A percentile compares a stretch with the other conserved stretches of the same genome.
Evolutionary conservation across 768 basidiomycete species (phyloP).

Genomic region (Amanita inopinata): DNA sequence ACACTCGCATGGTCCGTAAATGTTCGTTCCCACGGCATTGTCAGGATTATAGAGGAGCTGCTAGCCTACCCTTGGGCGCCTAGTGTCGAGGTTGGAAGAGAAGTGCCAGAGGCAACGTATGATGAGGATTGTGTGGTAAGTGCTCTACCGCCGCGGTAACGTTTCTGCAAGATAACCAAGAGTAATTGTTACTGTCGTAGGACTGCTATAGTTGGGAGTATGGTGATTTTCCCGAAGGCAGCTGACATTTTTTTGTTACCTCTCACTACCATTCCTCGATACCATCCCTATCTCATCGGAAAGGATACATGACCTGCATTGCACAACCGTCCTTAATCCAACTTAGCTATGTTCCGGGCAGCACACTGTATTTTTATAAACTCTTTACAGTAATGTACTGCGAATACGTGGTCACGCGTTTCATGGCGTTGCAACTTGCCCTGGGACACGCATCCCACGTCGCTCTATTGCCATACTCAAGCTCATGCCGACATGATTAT

Average conservation of each 20-base stretch:
- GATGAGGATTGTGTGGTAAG: conserved; percentile 70
- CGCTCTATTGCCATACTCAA: neutral
- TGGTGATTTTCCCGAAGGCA: conserved; percentile 25
- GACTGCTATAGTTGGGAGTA: conserved; percentile 70
- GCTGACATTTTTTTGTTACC: neutral
- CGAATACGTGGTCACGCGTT: too few species aligned
- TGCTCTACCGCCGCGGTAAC: conserved; percentile 2
- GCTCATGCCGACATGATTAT: conserved; percentile 47
- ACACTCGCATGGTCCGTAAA: conserved; percentile 81
- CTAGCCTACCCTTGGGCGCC: conserved; percentile 64
- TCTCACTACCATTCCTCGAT: too few species aligned
- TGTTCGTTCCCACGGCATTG: conserved; percentile 72
- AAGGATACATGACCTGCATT: too few species aligned
- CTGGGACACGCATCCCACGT: too few species aligned
- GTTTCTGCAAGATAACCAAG: conserved; percentile 22
- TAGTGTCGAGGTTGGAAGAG: conserved; percentile 47
- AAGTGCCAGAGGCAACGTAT: conserved; percentile 43
- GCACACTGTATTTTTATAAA: too few species aligned
- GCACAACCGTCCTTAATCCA: too few species aligned
- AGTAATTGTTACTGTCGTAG: conserved; percentile 21
- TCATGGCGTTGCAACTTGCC: too few species aligned
- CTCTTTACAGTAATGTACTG: too few species aligned
- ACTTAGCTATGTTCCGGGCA: too few species aligned
- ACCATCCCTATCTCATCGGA: too few species aligned
- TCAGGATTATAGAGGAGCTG: conserved; percentile 66